Evolutionary conservation across 139 green algal species (phyloP).

Genomic region (Marvania coccoides): DNA sequence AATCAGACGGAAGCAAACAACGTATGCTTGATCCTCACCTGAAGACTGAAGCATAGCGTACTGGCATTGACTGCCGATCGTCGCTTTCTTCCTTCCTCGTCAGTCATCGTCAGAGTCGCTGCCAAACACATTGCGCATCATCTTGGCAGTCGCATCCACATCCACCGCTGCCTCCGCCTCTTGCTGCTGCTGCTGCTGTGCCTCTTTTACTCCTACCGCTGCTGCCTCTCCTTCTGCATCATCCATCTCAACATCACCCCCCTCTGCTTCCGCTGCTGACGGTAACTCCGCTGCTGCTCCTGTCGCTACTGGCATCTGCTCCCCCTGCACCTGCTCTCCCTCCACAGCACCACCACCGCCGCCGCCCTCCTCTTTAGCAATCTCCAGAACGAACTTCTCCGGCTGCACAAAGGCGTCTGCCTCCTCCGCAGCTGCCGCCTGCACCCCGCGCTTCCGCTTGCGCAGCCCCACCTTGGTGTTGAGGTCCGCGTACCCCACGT

Average conservation of each 20-base stretch:
- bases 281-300: not conserved
- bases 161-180: not conserved
- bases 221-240: constrained; percentile 13
- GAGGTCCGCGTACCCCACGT: constrained; percentile 21
- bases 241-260: not conserved
- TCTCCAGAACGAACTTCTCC: constrained; percentile 15
- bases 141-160: not conserved
- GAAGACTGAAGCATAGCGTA: no score
- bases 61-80: no score
- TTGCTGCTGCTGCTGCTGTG: not conserved
- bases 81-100: not conserved
- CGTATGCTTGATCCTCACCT: no score
- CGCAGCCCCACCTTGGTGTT: constrained; percentile 23
- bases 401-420: constrained; percentile 11
- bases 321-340: no score
- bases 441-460: constrained; percentile 18
- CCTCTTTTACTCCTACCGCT: not conserved
- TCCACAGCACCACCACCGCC: not conserved
- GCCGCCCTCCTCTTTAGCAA: not conserved
- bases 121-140: not conserved
- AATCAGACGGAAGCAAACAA: not conserved
- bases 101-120: not conserved
- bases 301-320: not conserved
- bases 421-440: not conserved
- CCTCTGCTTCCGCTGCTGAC: constrained; percentile 13